A percentile compares a stretch with the other conserved stretches of the same genome.
Evolutionary conservation across 306 rosid species (phyloP).

Genomic region (Astragalus membranaceus): DNA sequence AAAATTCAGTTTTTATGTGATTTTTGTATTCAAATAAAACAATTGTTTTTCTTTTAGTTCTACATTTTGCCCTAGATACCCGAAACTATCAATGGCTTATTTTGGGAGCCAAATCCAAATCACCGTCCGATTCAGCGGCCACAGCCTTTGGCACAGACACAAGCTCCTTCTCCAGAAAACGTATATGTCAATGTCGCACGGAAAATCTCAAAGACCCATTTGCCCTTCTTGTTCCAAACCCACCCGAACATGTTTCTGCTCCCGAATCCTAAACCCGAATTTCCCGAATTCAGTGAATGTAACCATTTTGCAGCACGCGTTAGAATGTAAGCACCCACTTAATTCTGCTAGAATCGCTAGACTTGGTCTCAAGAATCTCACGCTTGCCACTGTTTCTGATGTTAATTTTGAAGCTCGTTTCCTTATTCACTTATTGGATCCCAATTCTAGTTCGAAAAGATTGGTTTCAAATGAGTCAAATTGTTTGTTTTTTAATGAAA

Average conservation of each 20-base stretch:
- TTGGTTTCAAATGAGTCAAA: neutral
- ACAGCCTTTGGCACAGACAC: neutral
- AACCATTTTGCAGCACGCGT: conserved; percentile 66
- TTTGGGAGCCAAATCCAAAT: conserved; percentile 8
- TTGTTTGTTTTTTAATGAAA: conserved; percentile 7
- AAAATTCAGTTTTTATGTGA: too few species aligned
- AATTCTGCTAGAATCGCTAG: conserved; percentile 77
- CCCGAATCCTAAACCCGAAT: conserved; percentile 39
- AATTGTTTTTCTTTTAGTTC: too few species aligned
- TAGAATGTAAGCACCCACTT: conserved; percentile 74
- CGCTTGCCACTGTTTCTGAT: conserved; percentile 58
- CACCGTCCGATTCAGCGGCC: neutral
- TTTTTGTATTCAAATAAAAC: too few species aligned
- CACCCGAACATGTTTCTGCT: conserved; percentile 63
- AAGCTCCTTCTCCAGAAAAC: conserved; percentile 6
- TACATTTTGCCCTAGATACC: neutral
- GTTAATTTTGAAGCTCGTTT: conserved; percentile 51
- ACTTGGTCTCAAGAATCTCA: conserved; percentile 64
- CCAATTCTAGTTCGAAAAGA: conserved; percentile 1
- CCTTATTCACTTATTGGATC: conserved; percentile 29
- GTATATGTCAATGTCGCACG: conserved; percentile 33
- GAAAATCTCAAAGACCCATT: conserved; percentile 48
- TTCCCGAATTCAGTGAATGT: conserved; percentile 59
- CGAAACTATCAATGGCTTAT: conserved; percentile 6
- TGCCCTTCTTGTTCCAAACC: conserved; percentile 83